A percentile compares a stretch with the other conserved stretches of the same genome.
These are phyloP conservation scores for Phanerochaete carnosa DNA, from an alignment of 768 basidiomycete species.

Conservation along the genomic window DNA sequence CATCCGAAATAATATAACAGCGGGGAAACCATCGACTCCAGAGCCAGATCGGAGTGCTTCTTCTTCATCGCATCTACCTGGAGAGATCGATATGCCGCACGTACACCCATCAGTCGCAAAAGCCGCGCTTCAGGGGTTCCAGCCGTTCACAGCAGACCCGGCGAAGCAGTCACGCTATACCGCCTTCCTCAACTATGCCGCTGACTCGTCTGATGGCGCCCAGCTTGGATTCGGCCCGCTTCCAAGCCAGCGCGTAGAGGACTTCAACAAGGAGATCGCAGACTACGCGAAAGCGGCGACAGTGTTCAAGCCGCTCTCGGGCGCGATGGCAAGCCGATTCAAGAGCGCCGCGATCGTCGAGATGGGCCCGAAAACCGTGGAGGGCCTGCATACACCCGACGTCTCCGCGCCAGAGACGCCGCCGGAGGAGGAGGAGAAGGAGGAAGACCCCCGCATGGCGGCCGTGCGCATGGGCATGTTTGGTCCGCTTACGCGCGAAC, in stretches of 20 bases:
- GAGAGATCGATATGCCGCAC: conserved; percentile 33
- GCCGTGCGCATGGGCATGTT: conserved; percentile 90
- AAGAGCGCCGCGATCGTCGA: conserved; percentile 78
- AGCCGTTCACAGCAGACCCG: conserved; percentile 78
- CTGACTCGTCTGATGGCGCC: conserved; percentile 52
- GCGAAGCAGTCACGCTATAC: conserved; percentile 83
- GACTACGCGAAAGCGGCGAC: conserved; percentile 87
- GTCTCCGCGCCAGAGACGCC: conserved; percentile 26
- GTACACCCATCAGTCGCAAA: conserved; percentile 78
- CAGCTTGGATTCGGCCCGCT: conserved; percentile 47
- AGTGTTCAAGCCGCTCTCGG: conserved; percentile 88
- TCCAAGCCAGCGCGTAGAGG: conserved; percentile 57
- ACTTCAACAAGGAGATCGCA: conserved; percentile 76
- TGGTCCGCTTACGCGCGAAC: conserved; percentile 80
- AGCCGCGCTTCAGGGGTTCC: conserved; percentile 85
- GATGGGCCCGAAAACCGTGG: conserved; percentile 52
- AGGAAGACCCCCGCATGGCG: conserved; percentile 72
- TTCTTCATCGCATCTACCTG: conserved; percentile 26
- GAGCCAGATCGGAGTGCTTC: conserved; percentile 19
- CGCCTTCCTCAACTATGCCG: conserved; percentile 60
- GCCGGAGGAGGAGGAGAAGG: conserved; percentile 39
- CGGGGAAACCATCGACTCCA: conserved; percentile 22
- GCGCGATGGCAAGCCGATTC: conserved; percentile 94
- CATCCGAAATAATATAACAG: conserved; percentile 31
- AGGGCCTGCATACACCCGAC: conserved; percentile 64